Conservation (phyloP, 371 early-diverging fungal genomes). For the Mucor plumbeus region DNA sequence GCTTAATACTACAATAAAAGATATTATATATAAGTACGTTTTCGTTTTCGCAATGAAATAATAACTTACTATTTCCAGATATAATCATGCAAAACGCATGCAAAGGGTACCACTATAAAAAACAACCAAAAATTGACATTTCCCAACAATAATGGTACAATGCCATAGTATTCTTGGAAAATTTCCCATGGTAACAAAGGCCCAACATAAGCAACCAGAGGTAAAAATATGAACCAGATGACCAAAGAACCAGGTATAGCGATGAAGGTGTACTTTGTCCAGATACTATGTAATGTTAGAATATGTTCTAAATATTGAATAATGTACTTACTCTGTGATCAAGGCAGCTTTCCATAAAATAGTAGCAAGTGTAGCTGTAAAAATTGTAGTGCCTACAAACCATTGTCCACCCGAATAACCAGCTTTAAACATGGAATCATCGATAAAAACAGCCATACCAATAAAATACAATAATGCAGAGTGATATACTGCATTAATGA, state of each 20-base stretch:
- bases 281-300: conserved; percentile 49
- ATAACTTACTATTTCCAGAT: conserved; percentile 89
- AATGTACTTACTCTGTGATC: conserved; percentile 71
- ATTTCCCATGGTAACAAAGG: conserved; percentile 65
- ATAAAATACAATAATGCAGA: conserved; percentile 71
- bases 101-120: conserved; percentile 79
- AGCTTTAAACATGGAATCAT: conserved; percentile 60
- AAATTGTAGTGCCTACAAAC: conserved; percentile 79
- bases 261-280: conserved; percentile 85
- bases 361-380: conserved; percentile 77
- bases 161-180: conserved; percentile 84
- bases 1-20: conserved; percentile 59
- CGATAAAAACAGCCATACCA: conserved; percentile 63
- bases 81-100: conserved; percentile 84
- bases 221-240: conserved; percentile 89
- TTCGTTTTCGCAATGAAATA: not conserved
- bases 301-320: not conserved
- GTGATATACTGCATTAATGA: conserved; percentile 92
- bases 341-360: conserved; percentile 85
- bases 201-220: conserved; percentile 84
- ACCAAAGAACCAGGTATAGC: conserved; percentile 83
- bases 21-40: too few species aligned
- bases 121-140: conserved; percentile 88
- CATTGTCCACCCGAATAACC: conserved; percentile 80
- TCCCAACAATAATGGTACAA: conserved; percentile 70